Percentiles rank a stretch among this genome's conserved stretches.
Conservation (phyloP, 306 rosid species). For the Cucumis hystrix region DNA sequence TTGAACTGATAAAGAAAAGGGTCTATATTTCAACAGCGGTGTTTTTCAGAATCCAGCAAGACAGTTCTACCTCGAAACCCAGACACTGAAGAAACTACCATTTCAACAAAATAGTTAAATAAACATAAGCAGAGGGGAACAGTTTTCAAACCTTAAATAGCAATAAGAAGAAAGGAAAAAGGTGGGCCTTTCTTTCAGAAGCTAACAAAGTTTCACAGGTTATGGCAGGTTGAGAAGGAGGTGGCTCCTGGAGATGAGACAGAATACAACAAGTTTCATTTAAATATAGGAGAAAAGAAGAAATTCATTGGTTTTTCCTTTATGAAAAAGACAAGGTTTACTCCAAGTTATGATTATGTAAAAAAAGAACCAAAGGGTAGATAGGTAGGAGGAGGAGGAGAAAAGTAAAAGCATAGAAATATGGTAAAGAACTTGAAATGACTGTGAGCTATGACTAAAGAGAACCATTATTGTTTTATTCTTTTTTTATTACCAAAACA, state of each 20-base stretch:
- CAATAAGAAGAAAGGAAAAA: not conserved
- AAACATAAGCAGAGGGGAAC: not conserved
- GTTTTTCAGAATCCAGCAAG: not conserved
- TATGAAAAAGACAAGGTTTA: too few relatives aligned
- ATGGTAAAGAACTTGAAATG: not conserved
- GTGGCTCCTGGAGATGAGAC: not conserved
- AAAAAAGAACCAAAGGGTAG: not conserved
- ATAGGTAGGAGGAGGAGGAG: not conserved
- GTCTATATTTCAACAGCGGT: not conserved
- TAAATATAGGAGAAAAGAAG: not conserved
- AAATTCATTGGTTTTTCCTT: too few relatives aligned
- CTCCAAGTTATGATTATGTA: not conserved
- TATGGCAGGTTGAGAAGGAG: not conserved
- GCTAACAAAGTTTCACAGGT: not conserved
- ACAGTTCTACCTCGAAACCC: not conserved
- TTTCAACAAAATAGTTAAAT: not conserved
- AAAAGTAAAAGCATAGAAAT: slow-evolving; percentile 1
- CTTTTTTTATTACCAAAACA: not conserved
- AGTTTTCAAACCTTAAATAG: not conserved
- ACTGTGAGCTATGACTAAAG: not conserved
- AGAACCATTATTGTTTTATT: not conserved
- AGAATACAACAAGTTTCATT: not conserved
- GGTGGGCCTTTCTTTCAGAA: not conserved
- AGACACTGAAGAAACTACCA: not conserved
- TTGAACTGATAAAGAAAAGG: not conserved